Base-by-base conservation (phyloP, 2,329 filamentous ascomycete species). In the Cadophora gregata region DNA sequence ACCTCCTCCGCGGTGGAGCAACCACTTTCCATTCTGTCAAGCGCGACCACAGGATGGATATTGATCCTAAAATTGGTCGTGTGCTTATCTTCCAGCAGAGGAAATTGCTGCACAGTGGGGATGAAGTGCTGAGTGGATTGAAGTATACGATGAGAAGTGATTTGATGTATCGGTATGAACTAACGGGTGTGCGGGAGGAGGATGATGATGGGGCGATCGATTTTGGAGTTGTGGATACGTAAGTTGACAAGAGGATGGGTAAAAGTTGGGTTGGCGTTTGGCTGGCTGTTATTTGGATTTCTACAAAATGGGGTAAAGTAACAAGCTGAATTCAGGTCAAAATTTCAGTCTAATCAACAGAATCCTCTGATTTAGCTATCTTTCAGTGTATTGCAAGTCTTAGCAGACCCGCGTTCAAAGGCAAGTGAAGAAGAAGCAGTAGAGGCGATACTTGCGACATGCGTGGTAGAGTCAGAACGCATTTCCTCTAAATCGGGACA, bases 71-170 rank as follows among this genome's bases (percentile, higher is more conserved):
- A 70, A 80, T 81, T 0, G 86, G 86, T 1, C 80, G 85, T n/a
- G 84, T 88, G 1, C 76, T 89, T 42, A 83, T 89, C 58, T 89
- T 89, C 70, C 86, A 89, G 75, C 86, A 89, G 69, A 70, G 73
- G 1, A 70, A 79, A 1, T 75, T 88, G 9, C 76, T 79, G 21
- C 86, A 89, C 71, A 82, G 83, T 38, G 86, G 86, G 0, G 84
- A 85, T 63, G 78, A 80, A 25, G 86, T 89, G 0, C 70, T 76
- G 9, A 72, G 75, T 16, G 86, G 86, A 0, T 77, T 77, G 4
- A 89, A 89, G 79, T 87, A 85, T 63, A 86, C 84, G 5, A 80
- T 88, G 77, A 78, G 86, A 67, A 84, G 81, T 16, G 85, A 88
- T 71, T 79, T 88, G 58, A 76, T 87, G 76, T 86, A 85, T 68